phyloP scores from a whole-genome alignment of 352 stramenopile species.

The Thalassiosira ordinaria region DNA sequence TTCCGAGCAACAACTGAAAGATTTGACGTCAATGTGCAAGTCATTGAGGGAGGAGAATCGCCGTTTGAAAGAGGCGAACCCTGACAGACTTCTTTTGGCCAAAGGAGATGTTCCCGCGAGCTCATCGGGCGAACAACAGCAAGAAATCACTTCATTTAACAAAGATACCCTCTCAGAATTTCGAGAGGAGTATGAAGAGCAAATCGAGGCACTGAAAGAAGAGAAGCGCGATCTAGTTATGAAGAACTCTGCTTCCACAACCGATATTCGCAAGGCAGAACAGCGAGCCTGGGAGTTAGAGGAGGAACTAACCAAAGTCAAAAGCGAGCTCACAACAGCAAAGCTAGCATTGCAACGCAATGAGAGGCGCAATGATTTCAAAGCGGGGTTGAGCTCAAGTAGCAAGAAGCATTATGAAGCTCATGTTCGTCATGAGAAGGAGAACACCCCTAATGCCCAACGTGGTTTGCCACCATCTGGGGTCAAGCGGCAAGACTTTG shows the following conservation, averaged over 20 bases:
- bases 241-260: constrained; percentile 72
- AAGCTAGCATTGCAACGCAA: constrained; percentile 70
- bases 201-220: constrained; percentile 69
- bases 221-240: constrained; percentile 84
- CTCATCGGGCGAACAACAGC: constrained; percentile 23
- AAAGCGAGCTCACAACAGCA: constrained; percentile 69
- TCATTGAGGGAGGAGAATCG: constrained; percentile 75
- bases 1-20: constrained; percentile 71
- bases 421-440: constrained; percentile 16
- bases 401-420: constrained; percentile 19
- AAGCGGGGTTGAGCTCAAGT: constrained; percentile 29
- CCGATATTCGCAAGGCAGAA: constrained; percentile 76
- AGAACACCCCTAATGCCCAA: constrained; percentile 52
- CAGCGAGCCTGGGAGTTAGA: constrained; percentile 71
- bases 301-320: constrained; percentile 69
- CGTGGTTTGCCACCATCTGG: constrained; percentile 17
- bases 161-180: constrained; percentile 69
- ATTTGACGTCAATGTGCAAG: constrained; percentile 78
- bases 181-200: constrained; percentile 78
- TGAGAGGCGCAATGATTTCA: constrained; percentile 35
- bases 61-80: constrained; percentile 61
- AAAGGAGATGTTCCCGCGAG: constrained; percentile 11
- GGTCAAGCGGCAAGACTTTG: constrained; percentile 25
- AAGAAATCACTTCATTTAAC: constrained; percentile 40
- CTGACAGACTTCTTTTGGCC: constrained; percentile 6